Evolutionary conservation across 495 filamentous ascomycete genomes (phyloP).

Genomic region (Hypoxylon subgilvum): DNA sequence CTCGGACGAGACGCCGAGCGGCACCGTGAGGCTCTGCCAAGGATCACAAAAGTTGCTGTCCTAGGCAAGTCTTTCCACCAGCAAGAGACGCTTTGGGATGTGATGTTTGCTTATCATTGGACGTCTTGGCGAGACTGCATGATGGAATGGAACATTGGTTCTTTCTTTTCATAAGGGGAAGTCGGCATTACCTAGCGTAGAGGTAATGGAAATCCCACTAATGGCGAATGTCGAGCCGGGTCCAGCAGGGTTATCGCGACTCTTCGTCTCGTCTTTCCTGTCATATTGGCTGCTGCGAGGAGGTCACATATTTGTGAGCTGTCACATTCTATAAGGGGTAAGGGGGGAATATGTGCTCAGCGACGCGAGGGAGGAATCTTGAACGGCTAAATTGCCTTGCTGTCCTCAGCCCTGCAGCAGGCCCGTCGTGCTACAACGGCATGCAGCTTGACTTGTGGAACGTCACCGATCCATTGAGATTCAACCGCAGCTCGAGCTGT

Average conservation of each 20-base stretch:
- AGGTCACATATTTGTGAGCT: conserved; percentile 7
- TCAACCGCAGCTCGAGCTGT: conserved; percentile 11
- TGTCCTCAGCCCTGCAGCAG: conserved; percentile 4
- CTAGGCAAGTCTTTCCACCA: conserved; percentile 9
- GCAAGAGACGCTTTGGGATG: conserved; percentile 5
- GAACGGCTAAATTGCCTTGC: conserved; percentile 29
- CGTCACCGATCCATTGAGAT: conserved; percentile 4
- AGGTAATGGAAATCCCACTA: background rate
- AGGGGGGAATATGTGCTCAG: background rate
- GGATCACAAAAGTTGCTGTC: conserved; percentile 19
- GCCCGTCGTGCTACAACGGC: background rate
- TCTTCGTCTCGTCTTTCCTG: background rate
- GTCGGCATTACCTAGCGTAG: background rate
- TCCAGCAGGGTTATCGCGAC: conserved; percentile 5
- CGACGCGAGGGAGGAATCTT: background rate
- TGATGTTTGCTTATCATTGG: conserved; percentile 9
- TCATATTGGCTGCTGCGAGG: conserved; percentile 6
- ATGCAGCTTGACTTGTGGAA: conserved; percentile 13
- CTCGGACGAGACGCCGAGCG: conserved; percentile 3
- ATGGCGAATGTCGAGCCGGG: background rate
- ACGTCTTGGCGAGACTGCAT: conserved; percentile 15
- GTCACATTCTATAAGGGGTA: conserved; percentile 13
- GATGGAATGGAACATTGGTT: conserved; percentile 2
- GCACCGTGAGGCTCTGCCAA: conserved; percentile 34
- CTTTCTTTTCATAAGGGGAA: background rate